These are phyloP conservation scores for Niebla homalea DNA, from an alignment of 495 filamentous ascomycete species.

Conservation along the genomic window DNA sequence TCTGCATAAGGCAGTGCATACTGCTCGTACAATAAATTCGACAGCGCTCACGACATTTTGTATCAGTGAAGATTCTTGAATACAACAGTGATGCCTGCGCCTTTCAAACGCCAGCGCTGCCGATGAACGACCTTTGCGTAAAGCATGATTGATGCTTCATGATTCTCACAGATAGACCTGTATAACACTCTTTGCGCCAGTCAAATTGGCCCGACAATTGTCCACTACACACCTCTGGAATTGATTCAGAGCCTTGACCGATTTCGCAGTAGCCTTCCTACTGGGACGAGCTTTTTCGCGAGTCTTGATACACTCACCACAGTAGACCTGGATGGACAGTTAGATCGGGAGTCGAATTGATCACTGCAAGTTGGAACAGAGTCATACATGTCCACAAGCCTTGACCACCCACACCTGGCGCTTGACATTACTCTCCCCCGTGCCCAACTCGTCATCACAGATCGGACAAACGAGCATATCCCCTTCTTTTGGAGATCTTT, in stretches of 20 bases:
- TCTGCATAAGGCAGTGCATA: too few species aligned
- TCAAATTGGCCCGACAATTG: conserved; percentile 31
- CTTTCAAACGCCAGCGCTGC: not conserved
- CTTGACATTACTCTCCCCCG: conserved; percentile 39
- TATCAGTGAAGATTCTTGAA: too few species aligned
- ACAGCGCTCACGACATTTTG: too few species aligned
- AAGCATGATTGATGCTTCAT: not conserved
- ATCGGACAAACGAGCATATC: conserved; percentile 56
- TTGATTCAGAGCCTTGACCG: conserved; percentile 19
- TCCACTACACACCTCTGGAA: conserved; percentile 40
- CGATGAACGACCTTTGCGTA: not conserved
- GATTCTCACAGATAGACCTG: conserved; percentile 34
- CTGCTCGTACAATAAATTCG: too few species aligned
- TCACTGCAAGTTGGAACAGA: not conserved
- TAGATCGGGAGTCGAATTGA: not conserved
- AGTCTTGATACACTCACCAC: conserved; percentile 49
- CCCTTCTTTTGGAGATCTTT: conserved; percentile 41
- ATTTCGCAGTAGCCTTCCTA: not conserved
- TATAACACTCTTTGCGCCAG: conserved; percentile 28
- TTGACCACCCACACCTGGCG: conserved; percentile 63
- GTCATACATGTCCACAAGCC: conserved; percentile 60
- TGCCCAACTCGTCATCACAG: conserved; percentile 57
- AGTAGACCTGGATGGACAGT: conserved; percentile 45
- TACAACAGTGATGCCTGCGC: too few species aligned
- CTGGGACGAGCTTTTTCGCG: conserved; percentile 24